Evolutionary conservation across 192 early-diverging fungal species (phyloP).

Genomic region (Coemansia reversa): DNA sequence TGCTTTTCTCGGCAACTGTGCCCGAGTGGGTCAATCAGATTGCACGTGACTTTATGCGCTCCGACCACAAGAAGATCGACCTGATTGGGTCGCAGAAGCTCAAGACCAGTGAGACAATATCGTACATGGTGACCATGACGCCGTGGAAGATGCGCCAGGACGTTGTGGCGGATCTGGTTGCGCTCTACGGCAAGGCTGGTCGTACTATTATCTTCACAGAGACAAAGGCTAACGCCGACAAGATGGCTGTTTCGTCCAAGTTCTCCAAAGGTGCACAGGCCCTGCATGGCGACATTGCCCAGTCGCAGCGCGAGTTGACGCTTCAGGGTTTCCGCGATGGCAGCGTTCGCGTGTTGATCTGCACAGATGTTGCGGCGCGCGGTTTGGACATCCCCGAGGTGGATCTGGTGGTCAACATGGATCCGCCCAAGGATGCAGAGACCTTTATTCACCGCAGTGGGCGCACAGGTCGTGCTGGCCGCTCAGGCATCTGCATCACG

Average conservation of each 20-base stretch:
- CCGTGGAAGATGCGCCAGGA: slow-evolving; percentile 87
- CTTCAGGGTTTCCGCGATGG: slow-evolving; percentile 94
- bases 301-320: slow-evolving; percentile 84
- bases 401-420: slow-evolving; percentile 95
- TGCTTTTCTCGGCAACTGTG: slow-evolving; percentile 97
- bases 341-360: slow-evolving; percentile 85
- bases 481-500: slow-evolving; percentile 84
- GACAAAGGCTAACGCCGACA: slow-evolving; percentile 88
- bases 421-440: slow-evolving; percentile 91
- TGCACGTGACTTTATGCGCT: slow-evolving; percentile 65
- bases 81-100: slow-evolving; percentile 83
- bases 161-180: slow-evolving; percentile 91
- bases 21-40: slow-evolving; percentile 71
- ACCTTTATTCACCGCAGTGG: slow-evolving; percentile 95
- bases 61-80: slow-evolving; percentile 73
- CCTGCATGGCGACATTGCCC: slow-evolving; percentile 84
- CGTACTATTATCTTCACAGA: slow-evolving; percentile 94
- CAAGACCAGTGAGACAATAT: slow-evolving; percentile 86
- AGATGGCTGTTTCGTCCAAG: slow-evolving; percentile 74
- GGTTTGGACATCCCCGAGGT: slow-evolving; percentile 96
- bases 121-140: slow-evolving; percentile 81
- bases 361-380: slow-evolving; percentile 93
- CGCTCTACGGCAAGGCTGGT: slow-evolving; percentile 80
- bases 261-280: slow-evolving; percentile 85
- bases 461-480: slow-evolving; percentile 90